A percentile compares a stretch with the other conserved stretches of the same genome.
phyloP scores from a whole-genome alignment of 83 land plant species.

The Isoetes engelmannii region DNA sequence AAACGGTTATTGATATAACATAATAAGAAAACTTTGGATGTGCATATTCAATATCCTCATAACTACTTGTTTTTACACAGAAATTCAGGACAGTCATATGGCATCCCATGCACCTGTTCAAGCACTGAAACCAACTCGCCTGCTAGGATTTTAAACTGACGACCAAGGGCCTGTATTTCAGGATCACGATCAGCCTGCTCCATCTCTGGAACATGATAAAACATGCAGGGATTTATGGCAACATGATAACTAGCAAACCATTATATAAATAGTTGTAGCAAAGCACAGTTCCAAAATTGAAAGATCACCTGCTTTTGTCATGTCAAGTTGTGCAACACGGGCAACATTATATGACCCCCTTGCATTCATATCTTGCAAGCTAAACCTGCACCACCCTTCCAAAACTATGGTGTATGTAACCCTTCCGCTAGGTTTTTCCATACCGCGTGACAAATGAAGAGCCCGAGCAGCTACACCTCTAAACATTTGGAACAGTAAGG shows the following conservation, averaged over 20 bases:
- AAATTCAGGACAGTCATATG: no score
- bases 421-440: conserved; percentile 94
- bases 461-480: conserved; percentile 98
- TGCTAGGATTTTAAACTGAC: conserved; percentile 82
- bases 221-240: no score
- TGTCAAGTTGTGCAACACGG: conserved; percentile 63
- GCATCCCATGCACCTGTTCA: conserved; percentile 51
- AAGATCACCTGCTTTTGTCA: conserved; percentile 62
- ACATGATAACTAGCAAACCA: no score
- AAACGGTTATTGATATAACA: not conserved
- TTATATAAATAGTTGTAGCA: not conserved
- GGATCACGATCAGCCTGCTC: conserved; percentile 87
- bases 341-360: conserved; percentile 80
- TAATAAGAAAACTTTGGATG: not conserved
- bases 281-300: not conserved
- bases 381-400: conserved; percentile 93
- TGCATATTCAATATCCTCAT: not conserved
- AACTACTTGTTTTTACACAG: not conserved
- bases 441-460: conserved; percentile 69
- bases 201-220: conserved; percentile 46
- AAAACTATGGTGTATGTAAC: conserved; percentile 87
- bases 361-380: conserved; percentile 73
- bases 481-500: not conserved
- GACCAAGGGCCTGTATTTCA: conserved; percentile 58
- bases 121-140: conserved; percentile 81